These are phyloP conservation scores for Piromyces sp. DNA, from an alignment of 192 early-diverging fungal species.

Conservation along the genomic window DNA sequence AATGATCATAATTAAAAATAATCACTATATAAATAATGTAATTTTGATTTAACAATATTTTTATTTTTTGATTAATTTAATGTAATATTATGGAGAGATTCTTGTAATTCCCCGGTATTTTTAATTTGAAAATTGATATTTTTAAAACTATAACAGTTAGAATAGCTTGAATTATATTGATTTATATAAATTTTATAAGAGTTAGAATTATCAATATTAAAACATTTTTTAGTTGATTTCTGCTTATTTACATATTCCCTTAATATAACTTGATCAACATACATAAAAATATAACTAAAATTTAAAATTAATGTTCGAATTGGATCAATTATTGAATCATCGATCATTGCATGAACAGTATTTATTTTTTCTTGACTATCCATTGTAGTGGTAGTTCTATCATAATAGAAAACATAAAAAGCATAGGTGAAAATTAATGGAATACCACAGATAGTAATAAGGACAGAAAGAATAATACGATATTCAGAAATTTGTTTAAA, in stretches of 20 bases:
- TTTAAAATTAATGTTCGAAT: background rate
- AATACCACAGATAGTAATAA: background rate
- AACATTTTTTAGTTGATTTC: background rate
- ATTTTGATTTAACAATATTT: no score
- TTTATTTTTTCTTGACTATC: background rate
- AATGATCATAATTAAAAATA: no score
- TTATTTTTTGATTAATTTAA: no score
- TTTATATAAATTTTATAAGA: no score
- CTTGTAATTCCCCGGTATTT: no score
- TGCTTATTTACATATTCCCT: background rate
- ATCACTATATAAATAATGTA: no score
- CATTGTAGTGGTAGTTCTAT: background rate
- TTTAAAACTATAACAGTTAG: no score
- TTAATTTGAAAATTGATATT: no score
- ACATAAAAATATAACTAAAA: background rate
- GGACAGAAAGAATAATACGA: background rate
- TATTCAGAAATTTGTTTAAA: background rate
- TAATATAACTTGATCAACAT: background rate
- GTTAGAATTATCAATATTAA: no score
- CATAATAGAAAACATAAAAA: background rate
- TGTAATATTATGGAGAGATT: no score
- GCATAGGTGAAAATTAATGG: background rate
- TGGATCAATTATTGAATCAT: background rate
- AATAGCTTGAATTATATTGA: no score
- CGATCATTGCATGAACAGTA: background rate